A percentile compares a stretch with the other conserved stretches of the same genome.
Evolutionary conservation across 306 rosid species (phyloP).

Genomic region (Oxytropis ochrocephala): DNA sequence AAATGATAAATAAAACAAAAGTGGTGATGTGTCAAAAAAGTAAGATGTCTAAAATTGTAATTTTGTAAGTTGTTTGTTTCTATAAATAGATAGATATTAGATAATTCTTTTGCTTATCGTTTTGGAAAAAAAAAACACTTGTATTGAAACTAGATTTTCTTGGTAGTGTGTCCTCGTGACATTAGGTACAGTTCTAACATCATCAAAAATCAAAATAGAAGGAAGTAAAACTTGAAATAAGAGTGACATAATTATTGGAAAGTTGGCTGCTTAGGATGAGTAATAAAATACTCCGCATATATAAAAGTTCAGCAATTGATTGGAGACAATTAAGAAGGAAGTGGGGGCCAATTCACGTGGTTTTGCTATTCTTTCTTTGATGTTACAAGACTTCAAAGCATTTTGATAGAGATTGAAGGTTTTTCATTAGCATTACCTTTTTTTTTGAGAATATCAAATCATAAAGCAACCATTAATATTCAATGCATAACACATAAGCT

Average conservation of each 20-base stretch:
- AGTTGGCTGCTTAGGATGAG: neutral
- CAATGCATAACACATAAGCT: slow-evolving; percentile 27
- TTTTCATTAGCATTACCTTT: neutral
- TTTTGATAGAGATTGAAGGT: slow-evolving; percentile 15
- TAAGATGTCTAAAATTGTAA: too few relatives aligned
- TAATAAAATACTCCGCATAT: too few relatives aligned
- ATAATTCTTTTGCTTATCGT: too few relatives aligned
- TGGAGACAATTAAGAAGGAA: slow-evolving; percentile 31
- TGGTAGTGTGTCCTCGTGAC: neutral
- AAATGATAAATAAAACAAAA: too few relatives aligned
- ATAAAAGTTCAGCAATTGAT: slow-evolving; percentile 27
- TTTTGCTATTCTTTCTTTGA: slow-evolving; percentile 19
- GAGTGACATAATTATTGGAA: neutral
- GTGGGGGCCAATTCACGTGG: slow-evolving; percentile 53
- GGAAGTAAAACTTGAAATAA: neutral
- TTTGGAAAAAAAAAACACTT: too few relatives aligned
- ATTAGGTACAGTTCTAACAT: neutral
- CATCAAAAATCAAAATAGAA: neutral
- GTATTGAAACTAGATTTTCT: neutral
- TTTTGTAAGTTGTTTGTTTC: too few relatives aligned
- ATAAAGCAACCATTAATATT: slow-evolving; percentile 13
- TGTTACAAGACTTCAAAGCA: slow-evolving; percentile 10
- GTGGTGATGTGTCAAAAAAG: too few relatives aligned
- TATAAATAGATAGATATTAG: too few relatives aligned
- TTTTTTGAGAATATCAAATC: slow-evolving; percentile 14